Conservation (phyloP, 139 green algal species). For the Tetratostichococcus sp. region DNA sequence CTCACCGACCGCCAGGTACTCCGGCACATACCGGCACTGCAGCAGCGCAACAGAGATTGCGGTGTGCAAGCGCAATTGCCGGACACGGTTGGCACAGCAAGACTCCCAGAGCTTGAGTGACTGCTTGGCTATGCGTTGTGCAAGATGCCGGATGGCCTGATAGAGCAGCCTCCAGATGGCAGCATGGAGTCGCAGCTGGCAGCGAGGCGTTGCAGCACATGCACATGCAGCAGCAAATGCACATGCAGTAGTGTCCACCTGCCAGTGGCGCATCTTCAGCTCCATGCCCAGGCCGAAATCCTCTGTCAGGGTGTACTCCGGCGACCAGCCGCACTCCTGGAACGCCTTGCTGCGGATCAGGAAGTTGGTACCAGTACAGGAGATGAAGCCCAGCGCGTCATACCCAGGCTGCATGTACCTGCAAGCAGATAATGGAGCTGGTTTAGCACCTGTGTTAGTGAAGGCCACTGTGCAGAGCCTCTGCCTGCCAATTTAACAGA, state of each 20-base stretch:
- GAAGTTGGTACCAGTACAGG: conserved; percentile 70
- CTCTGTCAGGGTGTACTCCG: conserved; percentile 72
- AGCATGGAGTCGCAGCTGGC: neutral
- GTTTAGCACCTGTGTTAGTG: too few species aligned
- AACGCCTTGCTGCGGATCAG: conserved; percentile 57
- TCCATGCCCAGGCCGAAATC: conserved; percentile 72
- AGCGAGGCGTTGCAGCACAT: neutral
- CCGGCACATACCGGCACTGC: conserved; percentile 58
- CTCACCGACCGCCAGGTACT: conserved; percentile 77
- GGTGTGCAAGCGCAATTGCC: too few species aligned
- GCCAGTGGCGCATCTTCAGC: conserved; percentile 56
- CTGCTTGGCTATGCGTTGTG: too few species aligned
- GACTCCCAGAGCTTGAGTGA: too few species aligned
- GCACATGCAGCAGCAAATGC: too few species aligned
- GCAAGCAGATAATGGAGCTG: neutral
- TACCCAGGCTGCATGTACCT: conserved; percentile 53
- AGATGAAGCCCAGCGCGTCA: conserved; percentile 61
- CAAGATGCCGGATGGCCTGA: too few species aligned
- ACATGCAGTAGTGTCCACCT: too few species aligned
- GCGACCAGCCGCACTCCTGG: conserved; percentile 62
- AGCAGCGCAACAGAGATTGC: neutral
- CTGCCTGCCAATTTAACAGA: too few species aligned
- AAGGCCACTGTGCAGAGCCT: too few species aligned
- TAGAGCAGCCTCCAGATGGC: too few species aligned
- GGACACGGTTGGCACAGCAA: too few species aligned